These are phyloP conservation scores for Saccharomyces jurei DNA, from an alignment of 805 yeast species.

Conservation along the genomic window DNA sequence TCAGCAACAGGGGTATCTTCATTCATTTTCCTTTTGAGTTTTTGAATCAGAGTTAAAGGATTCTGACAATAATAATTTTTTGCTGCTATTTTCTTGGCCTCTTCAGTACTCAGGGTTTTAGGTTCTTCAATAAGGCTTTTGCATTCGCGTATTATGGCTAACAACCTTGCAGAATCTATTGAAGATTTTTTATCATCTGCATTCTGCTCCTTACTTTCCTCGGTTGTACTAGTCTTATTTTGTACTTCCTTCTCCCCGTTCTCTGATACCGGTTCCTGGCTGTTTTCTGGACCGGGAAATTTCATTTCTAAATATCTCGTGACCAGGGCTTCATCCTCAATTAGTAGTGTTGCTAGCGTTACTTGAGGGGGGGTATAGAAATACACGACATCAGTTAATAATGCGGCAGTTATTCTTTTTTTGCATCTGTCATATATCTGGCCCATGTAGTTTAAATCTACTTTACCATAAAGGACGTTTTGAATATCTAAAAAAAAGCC, in stretches of 20 bases:
- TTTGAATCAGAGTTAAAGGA: slow-evolving; percentile 47
- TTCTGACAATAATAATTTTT: slow-evolving; percentile 56
- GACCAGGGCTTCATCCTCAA: slow-evolving; percentile 54
- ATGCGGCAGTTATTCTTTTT: slow-evolving; percentile 53
- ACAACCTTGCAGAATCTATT: slow-evolving; percentile 36
- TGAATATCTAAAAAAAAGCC: slow-evolving; percentile 93
- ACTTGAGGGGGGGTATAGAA: slow-evolving; percentile 90
- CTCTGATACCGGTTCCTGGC: slow-evolving; percentile 1
- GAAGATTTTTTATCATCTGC: slow-evolving; percentile 11
- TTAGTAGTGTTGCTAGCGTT: slow-evolving; percentile 77
- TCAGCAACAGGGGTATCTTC: slow-evolving; percentile 5
- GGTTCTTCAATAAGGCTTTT: slow-evolving; percentile 37
- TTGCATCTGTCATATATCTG: slow-evolving; percentile 64
- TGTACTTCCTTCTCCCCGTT: slow-evolving; percentile 14
- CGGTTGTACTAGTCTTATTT: slow-evolving; percentile 13
- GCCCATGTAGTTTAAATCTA: slow-evolving; percentile 54
- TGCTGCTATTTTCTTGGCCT: slow-evolving; percentile 53
- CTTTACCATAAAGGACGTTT: slow-evolving; percentile 36
- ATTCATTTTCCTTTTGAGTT: slow-evolving; percentile 40
- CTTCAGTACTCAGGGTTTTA: slow-evolving; percentile 46
- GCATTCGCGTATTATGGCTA: slow-evolving; percentile 43
- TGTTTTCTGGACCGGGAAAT: slow-evolving; percentile 32
- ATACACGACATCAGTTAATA: slow-evolving; percentile 69
- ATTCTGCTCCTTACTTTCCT: slow-evolving; percentile 37
- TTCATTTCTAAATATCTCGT: slow-evolving; percentile 61